Evolutionary conservation across 805 yeast species (phyloP).

Genomic region (Saccharomycopsis guyanensis): DNA sequence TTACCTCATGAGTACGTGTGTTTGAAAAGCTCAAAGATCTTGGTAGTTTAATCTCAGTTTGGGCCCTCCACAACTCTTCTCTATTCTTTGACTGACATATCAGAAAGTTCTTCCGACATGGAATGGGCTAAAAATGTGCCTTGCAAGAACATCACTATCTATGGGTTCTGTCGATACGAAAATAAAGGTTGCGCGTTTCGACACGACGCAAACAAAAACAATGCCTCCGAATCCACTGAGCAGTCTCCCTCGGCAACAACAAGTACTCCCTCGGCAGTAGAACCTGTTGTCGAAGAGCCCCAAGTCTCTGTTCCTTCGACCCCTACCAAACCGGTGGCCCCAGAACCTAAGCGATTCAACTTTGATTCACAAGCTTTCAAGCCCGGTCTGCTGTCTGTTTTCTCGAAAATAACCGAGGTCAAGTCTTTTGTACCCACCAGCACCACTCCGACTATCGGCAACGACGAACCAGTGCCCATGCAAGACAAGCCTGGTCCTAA

Average conservation of each 20-base stretch:
- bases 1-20: too few relatives aligned
- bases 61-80: too few relatives aligned
- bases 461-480: too few relatives aligned
- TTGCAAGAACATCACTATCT: constrained; percentile 75
- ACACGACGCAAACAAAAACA: constrained; percentile 40
- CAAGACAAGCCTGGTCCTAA: too few relatives aligned
- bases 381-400: constrained; percentile 31
- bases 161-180: constrained; percentile 83
- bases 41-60: too few relatives aligned
- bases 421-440: constrained; percentile 26
- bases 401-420: constrained; percentile 33
- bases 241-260: neutral
- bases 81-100: too few relatives aligned
- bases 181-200: constrained; percentile 81
- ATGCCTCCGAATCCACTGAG: neutral
- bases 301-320: neutral
- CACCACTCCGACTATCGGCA: too few relatives aligned
- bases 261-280: neutral
- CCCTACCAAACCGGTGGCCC: neutral
- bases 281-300: too few relatives aligned
- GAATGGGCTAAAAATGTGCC: constrained; percentile 66
- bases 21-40: too few relatives aligned
- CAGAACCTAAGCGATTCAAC: constrained; percentile 34
- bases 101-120: constrained; percentile 24
- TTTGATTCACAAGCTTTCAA: constrained; percentile 50